phyloP scores from a whole-genome alignment of 805 yeast species.

The Zygotorulaspora chibaensis region DNA sequence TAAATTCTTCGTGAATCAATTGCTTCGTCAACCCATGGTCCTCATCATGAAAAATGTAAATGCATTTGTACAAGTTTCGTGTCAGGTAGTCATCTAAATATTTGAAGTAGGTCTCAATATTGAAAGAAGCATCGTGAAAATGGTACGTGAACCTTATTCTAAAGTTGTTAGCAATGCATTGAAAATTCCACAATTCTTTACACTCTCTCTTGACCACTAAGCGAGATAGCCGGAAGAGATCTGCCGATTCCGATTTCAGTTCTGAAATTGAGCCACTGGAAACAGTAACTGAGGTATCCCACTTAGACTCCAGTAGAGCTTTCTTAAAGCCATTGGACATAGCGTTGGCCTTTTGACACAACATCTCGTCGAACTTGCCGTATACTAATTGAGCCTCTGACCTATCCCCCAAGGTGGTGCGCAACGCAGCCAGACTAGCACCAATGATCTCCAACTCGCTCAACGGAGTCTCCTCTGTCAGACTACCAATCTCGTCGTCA shows the following conservation, averaged over 20 bases:
- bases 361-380: slow-evolving; percentile 11
- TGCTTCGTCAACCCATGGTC: slow-evolving; percentile 24
- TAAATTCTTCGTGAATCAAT: slow-evolving; percentile 39
- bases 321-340: slow-evolving; percentile 15
- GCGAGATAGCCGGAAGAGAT: slow-evolving; percentile 20
- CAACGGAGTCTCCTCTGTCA: slow-evolving; percentile 2
- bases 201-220: slow-evolving; percentile 4
- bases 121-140: slow-evolving; percentile 41
- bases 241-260: slow-evolving; percentile 19
- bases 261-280: slow-evolving; percentile 14
- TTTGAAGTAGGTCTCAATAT: slow-evolving; percentile 48
- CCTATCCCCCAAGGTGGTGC: background rate
- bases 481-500: slow-evolving; percentile 4
- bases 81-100: slow-evolving; percentile 46
- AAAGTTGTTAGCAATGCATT: slow-evolving; percentile 43
- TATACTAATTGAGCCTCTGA: background rate
- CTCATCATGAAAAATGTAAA: slow-evolving; percentile 38
- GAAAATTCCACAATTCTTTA: slow-evolving; percentile 42
- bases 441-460: background rate
- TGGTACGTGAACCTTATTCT: slow-evolving; percentile 50
- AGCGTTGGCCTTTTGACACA: slow-evolving; percentile 12
- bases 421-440: background rate
- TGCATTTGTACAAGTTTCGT: slow-evolving; percentile 39
- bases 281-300: slow-evolving; percentile 29
- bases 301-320: slow-evolving; percentile 23